Evolutionary conservation across 345 rosid genomes (phyloP).

Genomic region (Corchorus olitorius): DNA sequence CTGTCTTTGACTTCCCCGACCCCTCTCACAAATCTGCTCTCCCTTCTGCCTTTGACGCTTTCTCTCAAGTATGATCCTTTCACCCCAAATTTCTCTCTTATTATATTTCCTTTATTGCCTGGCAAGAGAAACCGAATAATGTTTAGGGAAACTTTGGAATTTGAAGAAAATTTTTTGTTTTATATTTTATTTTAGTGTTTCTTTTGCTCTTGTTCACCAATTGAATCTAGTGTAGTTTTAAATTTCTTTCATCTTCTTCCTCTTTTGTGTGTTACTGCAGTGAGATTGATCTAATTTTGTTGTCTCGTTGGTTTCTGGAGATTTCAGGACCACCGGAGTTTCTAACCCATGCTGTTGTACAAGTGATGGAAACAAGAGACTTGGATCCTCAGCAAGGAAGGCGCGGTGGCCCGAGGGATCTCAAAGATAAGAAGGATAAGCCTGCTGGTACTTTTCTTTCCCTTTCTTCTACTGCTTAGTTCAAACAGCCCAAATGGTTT

Average conservation of each 20-base stretch:
- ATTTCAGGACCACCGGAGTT: constrained; percentile 88
- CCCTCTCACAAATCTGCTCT: constrained; percentile 52
- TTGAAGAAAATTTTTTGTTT: not conserved
- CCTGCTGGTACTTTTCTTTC: constrained; percentile 54
- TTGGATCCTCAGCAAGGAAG: constrained; percentile 41
- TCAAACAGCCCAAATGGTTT: not conserved
- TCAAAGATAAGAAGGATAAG: constrained; percentile 62
- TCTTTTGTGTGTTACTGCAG: constrained; percentile 2
- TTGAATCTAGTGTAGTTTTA: not conserved
- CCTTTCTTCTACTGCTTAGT: not conserved
- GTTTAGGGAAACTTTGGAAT: not conserved
- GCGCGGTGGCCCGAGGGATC: constrained; percentile 48
- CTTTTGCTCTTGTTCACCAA: not conserved
- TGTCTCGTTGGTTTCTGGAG: constrained; percentile 44
- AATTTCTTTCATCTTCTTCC: not conserved
- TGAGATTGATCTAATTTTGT: constrained; percentile 8
- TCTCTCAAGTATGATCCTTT: constrained; percentile 62
- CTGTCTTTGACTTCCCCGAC: constrained; percentile 44
- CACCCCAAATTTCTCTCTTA: not conserved
- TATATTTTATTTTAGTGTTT: not conserved
- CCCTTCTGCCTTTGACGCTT: constrained; percentile 83
- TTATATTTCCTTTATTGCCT: not conserved
- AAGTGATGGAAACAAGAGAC: constrained; percentile 44
- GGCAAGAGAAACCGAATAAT: not conserved
- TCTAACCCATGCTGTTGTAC: constrained; percentile 68